A percentile compares a stretch with the other conserved stretches of the same genome.
Conservation (phyloP, 345 rosid genomes). For the Euphorbia tirucalli region DNA sequence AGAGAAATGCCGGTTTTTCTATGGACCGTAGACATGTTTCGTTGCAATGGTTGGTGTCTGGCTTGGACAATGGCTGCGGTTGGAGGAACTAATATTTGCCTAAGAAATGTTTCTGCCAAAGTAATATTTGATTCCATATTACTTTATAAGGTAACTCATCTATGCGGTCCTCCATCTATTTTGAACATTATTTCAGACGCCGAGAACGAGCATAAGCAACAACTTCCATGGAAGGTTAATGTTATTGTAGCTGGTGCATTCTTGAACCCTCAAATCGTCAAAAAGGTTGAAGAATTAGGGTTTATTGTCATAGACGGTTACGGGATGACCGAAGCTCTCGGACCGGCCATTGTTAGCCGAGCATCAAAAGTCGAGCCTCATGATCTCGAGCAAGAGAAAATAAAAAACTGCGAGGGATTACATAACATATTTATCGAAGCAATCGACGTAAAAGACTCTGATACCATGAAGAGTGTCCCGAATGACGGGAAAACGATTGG, state of each 20-base stretch:
- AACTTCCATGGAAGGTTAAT: constrained; percentile 24
- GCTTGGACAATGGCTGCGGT: constrained; percentile 56
- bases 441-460: constrained; percentile 54
- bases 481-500: constrained; percentile 56
- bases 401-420: constrained; percentile 26
- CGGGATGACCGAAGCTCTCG: constrained; percentile 62
- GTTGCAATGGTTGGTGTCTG: constrained; percentile 71
- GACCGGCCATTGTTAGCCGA: constrained; percentile 37
- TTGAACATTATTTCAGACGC: constrained; percentile 37
- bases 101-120: constrained; percentile 31
- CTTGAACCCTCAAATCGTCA: constrained; percentile 18
- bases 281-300: constrained; percentile 42
- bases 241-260: constrained; percentile 42
- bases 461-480: constrained; percentile 46
- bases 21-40: constrained; percentile 69
- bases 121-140: constrained; percentile 37
- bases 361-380: constrained; percentile 28
- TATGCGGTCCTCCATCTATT: constrained; percentile 45
- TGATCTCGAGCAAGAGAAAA: constrained; percentile 1
- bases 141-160: constrained; percentile 40
- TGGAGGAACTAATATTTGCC: constrained; percentile 51
- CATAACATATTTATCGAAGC: constrained; percentile 34
- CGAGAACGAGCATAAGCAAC: constrained; percentile 4
- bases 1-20: constrained; percentile 35
- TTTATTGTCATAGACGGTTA: constrained; percentile 41